Percentiles rank a stretch among this genome's conserved stretches.
Evolutionary conservation across 1,284 basidiomycete genomes (phyloP).

Genomic region (Chondrostereum purpureum): DNA sequence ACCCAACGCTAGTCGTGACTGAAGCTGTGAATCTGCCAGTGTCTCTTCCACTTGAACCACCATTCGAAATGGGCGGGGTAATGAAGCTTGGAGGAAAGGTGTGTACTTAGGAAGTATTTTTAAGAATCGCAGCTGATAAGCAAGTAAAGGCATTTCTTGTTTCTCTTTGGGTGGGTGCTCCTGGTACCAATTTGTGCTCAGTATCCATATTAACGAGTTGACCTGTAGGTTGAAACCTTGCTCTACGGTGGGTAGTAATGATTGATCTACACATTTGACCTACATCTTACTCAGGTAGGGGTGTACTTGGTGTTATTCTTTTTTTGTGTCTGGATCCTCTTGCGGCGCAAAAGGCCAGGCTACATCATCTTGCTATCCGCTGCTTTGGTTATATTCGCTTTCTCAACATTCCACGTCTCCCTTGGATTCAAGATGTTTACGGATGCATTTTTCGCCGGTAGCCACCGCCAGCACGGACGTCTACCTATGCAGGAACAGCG

Average conservation of each 20-base stretch:
- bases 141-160: constrained; percentile 8
- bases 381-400: constrained; percentile 6
- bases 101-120: too few relatives aligned
- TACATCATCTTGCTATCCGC: constrained; percentile 5
- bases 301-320: constrained; percentile 7
- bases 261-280: not conserved
- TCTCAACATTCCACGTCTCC: constrained; percentile 5
- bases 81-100: too few relatives aligned
- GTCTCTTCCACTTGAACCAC: too few relatives aligned
- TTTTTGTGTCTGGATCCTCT: constrained; percentile 7
- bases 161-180: constrained; percentile 7
- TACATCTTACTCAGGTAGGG: not conserved
- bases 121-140: too few relatives aligned
- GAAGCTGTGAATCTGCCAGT: too few relatives aligned
- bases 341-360: constrained; percentile 7
- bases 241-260: constrained; percentile 8
- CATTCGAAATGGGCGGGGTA: too few relatives aligned
- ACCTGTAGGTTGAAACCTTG: constrained; percentile 8
- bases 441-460: not conserved
- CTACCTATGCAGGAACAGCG: not conserved
- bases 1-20: too few relatives aligned
- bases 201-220: too few relatives aligned
- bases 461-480: not conserved
- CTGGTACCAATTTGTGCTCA: too few relatives aligned
- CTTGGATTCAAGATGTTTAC: not conserved